These are phyloP conservation scores for Spinacia oleracea DNA, from an alignment of 179 eudicot genomes.

Conservation along the genomic window DNA sequence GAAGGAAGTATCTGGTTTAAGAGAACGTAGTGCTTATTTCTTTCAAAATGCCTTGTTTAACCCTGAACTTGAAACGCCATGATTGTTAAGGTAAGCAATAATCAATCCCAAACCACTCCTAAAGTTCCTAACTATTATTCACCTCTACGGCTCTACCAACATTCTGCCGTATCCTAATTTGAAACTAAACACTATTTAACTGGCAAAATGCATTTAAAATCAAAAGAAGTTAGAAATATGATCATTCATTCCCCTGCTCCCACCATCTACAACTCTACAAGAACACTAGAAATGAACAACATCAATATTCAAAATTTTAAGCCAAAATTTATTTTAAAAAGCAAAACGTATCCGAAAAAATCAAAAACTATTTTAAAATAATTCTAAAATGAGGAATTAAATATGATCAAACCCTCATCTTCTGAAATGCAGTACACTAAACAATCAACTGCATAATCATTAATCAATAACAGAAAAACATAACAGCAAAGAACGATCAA, in stretches of 20 bases:
- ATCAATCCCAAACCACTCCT: not conserved
- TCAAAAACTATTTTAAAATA: not conserved
- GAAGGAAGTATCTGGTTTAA: too few relatives aligned
- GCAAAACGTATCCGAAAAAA: not conserved
- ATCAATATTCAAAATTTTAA: not conserved
- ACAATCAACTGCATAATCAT: not conserved
- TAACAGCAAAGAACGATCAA: not conserved
- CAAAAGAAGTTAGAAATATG: not conserved
- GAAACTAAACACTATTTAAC: not conserved
- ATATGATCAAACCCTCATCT: constrained; percentile 13
- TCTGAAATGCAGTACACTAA: not conserved
- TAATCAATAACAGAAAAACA: not conserved
- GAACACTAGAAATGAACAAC: not conserved
- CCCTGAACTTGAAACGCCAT: not conserved
- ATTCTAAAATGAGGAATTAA: not conserved
- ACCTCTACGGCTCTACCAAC: not conserved
- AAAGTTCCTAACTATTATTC: not conserved
- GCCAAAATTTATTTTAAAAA: not conserved
- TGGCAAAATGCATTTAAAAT: not conserved
- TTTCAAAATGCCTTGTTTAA: not conserved
- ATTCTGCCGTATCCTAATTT: not conserved
- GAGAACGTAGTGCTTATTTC: too few relatives aligned
- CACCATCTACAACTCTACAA: too few relatives aligned
- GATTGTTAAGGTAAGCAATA: not conserved
- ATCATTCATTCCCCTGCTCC: constrained; percentile 5